Evolutionary conservation across 495 filamentous ascomycete species (phyloP).

Genomic region (Podospora sp.): DNA sequence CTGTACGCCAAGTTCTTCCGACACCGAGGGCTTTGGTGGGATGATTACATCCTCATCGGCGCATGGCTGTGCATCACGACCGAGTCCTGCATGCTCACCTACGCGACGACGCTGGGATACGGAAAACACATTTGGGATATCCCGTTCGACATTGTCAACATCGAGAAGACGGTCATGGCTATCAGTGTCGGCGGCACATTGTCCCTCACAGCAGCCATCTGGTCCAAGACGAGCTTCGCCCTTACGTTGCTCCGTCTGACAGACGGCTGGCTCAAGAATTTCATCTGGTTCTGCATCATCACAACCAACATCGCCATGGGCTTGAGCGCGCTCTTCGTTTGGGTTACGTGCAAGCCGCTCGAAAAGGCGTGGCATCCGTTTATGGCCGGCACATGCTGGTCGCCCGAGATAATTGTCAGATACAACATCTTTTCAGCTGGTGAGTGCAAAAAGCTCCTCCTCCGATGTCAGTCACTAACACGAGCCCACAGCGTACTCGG

Average conservation of each 20-base stretch:
- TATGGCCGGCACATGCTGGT: constrained; percentile 41
- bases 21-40: constrained; percentile 34
- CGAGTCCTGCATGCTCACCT: constrained; percentile 17
- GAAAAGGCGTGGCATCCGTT: constrained; percentile 37
- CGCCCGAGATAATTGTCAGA: constrained; percentile 10
- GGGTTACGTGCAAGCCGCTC: constrained; percentile 41
- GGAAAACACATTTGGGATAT: constrained; percentile 30
- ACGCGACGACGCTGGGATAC: constrained; percentile 25
- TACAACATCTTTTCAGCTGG: constrained; percentile 25
- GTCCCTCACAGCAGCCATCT: constrained; percentile 20
- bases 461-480: neutral
- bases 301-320: constrained; percentile 42
- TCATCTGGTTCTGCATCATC: constrained; percentile 37
- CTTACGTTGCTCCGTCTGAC: constrained; percentile 35
- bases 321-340: constrained; percentile 45
- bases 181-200: constrained; percentile 24
- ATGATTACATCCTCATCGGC: constrained; percentile 38
- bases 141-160: constrained; percentile 18
- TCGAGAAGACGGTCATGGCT: constrained; percentile 19
- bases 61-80: constrained; percentile 36
- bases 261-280: constrained; percentile 27
- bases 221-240: constrained; percentile 41
- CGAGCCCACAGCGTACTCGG: constrained; percentile 28
- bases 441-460: neutral
- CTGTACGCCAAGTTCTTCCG: constrained; percentile 39